Base-by-base conservation (phyloP, 2,329 filamentous ascomycete species). In the Fusarium decemcellulare region DNA sequence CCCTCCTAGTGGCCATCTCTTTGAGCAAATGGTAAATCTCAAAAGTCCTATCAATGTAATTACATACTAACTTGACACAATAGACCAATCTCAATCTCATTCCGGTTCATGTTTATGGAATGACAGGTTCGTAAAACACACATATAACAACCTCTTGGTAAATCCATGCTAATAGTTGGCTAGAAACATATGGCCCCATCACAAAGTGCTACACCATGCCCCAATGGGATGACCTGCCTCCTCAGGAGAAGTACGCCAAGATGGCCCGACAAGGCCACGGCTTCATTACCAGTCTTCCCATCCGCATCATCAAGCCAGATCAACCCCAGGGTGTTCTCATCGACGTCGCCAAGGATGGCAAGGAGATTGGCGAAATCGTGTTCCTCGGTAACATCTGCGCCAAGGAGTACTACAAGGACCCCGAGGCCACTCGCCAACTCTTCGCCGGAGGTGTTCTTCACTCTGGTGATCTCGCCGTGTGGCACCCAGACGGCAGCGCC, bases 221-320 rank as follows among this genome's bases (percentile, higher is more conserved):
- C 0, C 85, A 88, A 32, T 99, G 96, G 96, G 90, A 96, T n/a
- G 76, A 79, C 0, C 84, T 98, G 1, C 88, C 92, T 0, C 70
- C 83, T 6, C 89, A 92, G 30, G 93, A 98, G 66, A 94, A 92
- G 78, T 99, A 95, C 76, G 88, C 88, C 68, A 91, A 89, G 74
- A 98, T 98, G 95, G 95, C 96, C 6, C 88, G 95, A 5, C 96
- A 99, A 81, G 96, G 95, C 0, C 94, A 98, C 79, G 95, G 94
- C 1, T 97, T 96, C 80, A 84, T 98, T 50, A 94, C 93, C 18
- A 93, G 91, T 71, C 84, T 97, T 52, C 93, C 94, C 0, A 90
- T 90, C 18, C 90, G 95, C 30, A 88, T 98, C 29, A 90, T 98
- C 80, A 95, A 95, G 83, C 87, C 90, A 1, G 92, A 94, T 15